phyloP scores from a whole-genome alignment of 768 basidiomycete genomes.

The Psilocybe sp. region DNA sequence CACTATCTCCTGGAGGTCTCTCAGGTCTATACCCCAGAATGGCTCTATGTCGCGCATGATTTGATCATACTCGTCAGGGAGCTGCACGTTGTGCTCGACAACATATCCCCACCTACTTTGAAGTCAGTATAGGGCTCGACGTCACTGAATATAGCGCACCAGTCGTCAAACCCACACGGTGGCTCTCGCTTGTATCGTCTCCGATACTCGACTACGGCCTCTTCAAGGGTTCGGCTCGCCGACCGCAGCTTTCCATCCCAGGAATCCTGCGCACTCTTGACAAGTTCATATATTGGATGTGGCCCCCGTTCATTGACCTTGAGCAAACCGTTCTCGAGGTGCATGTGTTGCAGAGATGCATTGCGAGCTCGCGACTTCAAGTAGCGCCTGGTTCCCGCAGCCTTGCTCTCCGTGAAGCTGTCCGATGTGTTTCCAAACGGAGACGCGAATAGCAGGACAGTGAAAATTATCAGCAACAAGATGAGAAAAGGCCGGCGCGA shows the following conservation, averaged over 20 bases:
- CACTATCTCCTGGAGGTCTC: conserved; percentile 32
- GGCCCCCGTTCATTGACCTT: conserved; percentile 35
- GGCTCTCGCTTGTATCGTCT: conserved; percentile 72
- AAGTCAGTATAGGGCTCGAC: not conserved
- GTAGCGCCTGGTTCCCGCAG: no score
- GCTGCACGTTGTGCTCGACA: conserved; percentile 59
- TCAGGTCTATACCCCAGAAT: conserved; percentile 64
- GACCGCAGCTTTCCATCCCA: conserved; percentile 58
- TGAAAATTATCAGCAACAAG: no score
- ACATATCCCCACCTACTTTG: conserved; percentile 46
- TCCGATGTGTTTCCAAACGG: no score
- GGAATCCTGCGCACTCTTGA: conserved; percentile 64
- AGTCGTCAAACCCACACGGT: conserved; percentile 81
- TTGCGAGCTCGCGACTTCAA: no score
- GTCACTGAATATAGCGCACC: conserved; percentile 48
- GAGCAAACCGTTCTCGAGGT: conserved; percentile 37
- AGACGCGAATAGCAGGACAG: no score
- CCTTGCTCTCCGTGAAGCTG: no score
- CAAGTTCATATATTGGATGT: conserved; percentile 81
- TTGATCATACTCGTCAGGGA: conserved; percentile 83
- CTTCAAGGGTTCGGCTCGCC: conserved; percentile 73
- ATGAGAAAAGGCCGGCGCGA: no score
- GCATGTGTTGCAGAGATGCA: conserved; percentile 20
- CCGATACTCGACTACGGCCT: conserved; percentile 77
- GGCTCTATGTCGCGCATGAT: conserved; percentile 73